Conservation (phyloP, 257 asterid species). For the Solanum rostratum region DNA sequence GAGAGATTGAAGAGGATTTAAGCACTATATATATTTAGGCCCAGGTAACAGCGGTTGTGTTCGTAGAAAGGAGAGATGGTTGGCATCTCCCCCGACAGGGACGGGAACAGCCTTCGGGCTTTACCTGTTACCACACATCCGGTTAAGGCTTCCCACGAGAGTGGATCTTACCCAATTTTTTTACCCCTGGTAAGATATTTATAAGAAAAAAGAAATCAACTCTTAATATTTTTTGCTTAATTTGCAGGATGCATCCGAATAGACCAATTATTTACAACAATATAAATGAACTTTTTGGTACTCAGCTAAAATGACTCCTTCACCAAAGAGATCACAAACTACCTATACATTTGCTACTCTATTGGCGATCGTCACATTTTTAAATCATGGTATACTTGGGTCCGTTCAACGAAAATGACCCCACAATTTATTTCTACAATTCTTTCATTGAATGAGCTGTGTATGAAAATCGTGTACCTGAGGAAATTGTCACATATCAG, state of each 20-base stretch:
- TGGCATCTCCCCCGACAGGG: neutral
- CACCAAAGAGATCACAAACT: neutral
- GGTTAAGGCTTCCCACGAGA: neutral
- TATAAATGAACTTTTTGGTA: neutral
- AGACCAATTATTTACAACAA: neutral
- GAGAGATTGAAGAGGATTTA: too few relatives aligned
- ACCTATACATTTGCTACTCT: neutral
- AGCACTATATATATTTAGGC: neutral
- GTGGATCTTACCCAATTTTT: neutral
- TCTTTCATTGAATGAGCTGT: neutral
- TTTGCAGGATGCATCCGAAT: neutral
- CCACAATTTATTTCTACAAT: neutral
- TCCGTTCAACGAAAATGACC: neutral
- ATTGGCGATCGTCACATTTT: neutral
- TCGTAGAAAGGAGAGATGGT: neutral
- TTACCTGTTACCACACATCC: neutral
- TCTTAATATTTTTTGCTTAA: neutral
- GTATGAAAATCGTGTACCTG: neutral
- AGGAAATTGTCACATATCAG: neutral
- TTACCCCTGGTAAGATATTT: neutral
- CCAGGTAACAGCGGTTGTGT: accelerated
- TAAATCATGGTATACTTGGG: neutral
- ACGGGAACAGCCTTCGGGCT: neutral
- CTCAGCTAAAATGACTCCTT: neutral
- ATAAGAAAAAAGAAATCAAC: neutral